A percentile compares a stretch with the other conserved stretches of the same genome.
Evolutionary conservation across 2,329 filamentous ascomycete genomes (phyloP).

Genomic region (Aspergillus candidus): DNA sequence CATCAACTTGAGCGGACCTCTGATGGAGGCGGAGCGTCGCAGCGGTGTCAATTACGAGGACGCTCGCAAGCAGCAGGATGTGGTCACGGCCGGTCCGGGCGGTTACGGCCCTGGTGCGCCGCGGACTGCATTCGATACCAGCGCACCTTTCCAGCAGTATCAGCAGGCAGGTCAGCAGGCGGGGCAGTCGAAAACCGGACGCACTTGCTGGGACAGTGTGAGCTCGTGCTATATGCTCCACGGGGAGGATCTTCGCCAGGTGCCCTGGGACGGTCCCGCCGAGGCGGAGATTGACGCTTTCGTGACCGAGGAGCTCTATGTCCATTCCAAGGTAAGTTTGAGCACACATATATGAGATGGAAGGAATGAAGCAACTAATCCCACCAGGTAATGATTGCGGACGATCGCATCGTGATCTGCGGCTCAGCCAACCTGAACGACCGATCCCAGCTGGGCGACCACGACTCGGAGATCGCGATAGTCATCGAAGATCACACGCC

Average conservation of each 20-base stretch:
- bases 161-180: conserved; percentile 60
- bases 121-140: conserved; percentile 34
- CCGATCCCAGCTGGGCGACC: conserved; percentile 75
- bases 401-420: conserved; percentile 79
- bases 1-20: conserved; percentile 52
- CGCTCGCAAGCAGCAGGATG: conserved; percentile 39
- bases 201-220: conserved; percentile 66
- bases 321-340: conserved; percentile 48
- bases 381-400: conserved; percentile 61
- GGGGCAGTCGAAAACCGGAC: conserved; percentile 40
- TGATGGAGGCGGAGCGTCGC: conserved; percentile 34
- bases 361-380: conserved; percentile 10
- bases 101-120: conserved; percentile 33
- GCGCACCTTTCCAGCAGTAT: conserved; percentile 58
- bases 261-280: conserved; percentile 53
- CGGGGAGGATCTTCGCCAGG: conserved; percentile 62
- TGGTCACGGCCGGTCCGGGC: conserved; percentile 42
- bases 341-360: neutral
- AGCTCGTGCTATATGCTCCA: conserved; percentile 76
- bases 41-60: conserved; percentile 43
- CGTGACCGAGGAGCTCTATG: conserved; percentile 58
- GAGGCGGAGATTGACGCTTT: conserved; percentile 57
- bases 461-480: conserved; percentile 86
- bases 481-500: conserved; percentile 77
- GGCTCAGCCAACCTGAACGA: conserved; percentile 91